Evolutionary conservation across 208 protist species (phyloP).

Genomic region (Naegleria lovaniensis): DNA sequence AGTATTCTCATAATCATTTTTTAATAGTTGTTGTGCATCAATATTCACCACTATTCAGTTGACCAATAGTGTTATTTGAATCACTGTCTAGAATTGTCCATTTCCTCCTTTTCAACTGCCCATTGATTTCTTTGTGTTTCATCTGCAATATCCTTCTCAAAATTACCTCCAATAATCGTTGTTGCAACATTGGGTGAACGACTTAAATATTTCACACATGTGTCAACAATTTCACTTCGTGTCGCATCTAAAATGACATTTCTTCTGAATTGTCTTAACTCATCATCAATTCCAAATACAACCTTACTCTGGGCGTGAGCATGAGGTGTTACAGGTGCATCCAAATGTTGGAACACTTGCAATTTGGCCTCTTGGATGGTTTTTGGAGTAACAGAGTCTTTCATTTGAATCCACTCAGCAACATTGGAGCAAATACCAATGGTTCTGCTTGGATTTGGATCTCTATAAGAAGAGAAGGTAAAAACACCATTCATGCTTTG

Average conservation of each 20-base stretch:
- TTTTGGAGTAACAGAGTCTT: neutral
- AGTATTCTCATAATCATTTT: no score
- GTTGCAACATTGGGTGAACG: neutral
- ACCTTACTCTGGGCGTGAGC: neutral
- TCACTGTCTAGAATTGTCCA: neutral
- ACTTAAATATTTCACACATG: neutral
- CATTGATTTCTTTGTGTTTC: neutral
- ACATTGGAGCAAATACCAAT: neutral
- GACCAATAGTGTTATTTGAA: neutral
- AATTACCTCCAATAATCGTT: neutral
- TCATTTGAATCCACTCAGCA: neutral
- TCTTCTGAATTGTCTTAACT: conserved; percentile 15
- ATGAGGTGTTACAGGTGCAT: conserved; percentile 1
- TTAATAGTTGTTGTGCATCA: no score
- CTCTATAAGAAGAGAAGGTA: conserved; percentile 7
- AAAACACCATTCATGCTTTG: conserved; percentile 22
- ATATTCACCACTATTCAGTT: no score
- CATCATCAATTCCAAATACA: conserved; percentile 13
- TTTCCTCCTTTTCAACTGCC: neutral
- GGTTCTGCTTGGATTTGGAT: neutral
- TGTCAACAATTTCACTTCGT: neutral
- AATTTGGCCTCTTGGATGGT: conserved; percentile 14
- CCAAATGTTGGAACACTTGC: conserved; percentile 25
- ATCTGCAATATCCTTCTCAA: neutral
- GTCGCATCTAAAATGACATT: neutral